These are phyloP conservation scores for Dictyostelium citrinum DNA, from an alignment of 78 protist genomes.

Conservation along the genomic window DNA sequence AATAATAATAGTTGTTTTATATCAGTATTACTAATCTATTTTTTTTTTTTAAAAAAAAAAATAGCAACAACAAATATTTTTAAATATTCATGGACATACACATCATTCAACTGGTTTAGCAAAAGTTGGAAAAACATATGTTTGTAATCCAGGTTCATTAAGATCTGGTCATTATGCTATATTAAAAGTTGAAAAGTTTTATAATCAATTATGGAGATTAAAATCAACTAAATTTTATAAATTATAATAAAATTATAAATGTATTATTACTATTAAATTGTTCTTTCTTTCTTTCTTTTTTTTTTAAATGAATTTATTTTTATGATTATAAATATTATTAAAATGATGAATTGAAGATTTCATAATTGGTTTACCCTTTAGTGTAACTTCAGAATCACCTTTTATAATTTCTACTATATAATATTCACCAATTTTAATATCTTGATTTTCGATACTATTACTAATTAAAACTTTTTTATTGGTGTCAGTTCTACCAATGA, in stretches of 20 bases:
- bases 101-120: slow-evolving; percentile 38
- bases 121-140: slow-evolving; percentile 8
- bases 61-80: slow-evolving; percentile 14
- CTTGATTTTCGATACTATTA: background rate
- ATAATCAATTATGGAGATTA: slow-evolving; percentile 20
- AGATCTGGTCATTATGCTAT: slow-evolving; percentile 25
- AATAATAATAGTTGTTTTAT: no score
- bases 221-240: background rate
- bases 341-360: slow-evolving; percentile 42
- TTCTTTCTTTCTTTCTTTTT: background rate
- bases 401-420: slow-evolving; percentile 39
- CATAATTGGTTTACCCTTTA: slow-evolving; percentile 40
- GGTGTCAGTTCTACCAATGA: slow-evolving; percentile 76
- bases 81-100: slow-evolving; percentile 76
- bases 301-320: background rate
- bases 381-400: slow-evolving; percentile 17
- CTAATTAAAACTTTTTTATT: slow-evolving; percentile 67
- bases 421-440: slow-evolving; percentile 48
- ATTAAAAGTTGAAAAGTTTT: slow-evolving; percentile 13
- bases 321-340: background rate
- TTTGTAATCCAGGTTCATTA: slow-evolving; percentile 55
- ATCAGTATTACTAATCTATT: no score
- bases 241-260: background rate
- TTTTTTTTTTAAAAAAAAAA: background rate
- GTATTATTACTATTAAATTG: background rate